Conservation (phyloP, 768 basidiomycete species). For the Tricholoma bakamatsutake region DNA sequence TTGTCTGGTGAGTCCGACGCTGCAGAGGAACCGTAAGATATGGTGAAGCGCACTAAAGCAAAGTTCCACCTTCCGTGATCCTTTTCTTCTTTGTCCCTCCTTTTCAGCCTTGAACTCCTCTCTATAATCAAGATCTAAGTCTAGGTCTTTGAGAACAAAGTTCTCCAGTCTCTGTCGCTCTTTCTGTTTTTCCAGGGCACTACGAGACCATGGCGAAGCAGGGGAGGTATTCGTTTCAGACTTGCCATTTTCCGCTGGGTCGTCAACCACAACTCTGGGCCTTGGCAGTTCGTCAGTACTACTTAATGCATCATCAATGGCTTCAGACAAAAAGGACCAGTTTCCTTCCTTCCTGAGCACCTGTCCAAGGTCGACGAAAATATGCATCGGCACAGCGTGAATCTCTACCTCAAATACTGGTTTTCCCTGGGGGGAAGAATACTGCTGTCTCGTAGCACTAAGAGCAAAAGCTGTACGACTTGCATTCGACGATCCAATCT, state of each 20-base stretch:
- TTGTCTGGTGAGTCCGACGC: slow-evolving; percentile 1
- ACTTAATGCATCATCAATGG: slow-evolving; percentile 7
- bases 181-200: slow-evolving; percentile 22
- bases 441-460: background rate
- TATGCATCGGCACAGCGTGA: slow-evolving; percentile 58
- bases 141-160: slow-evolving; percentile 53
- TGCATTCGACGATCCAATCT: background rate
- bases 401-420: slow-evolving; percentile 28
- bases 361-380: slow-evolving; percentile 65
- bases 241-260: slow-evolving; percentile 17
- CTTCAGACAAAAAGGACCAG: slow-evolving; percentile 44
- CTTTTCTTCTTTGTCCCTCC: background rate
- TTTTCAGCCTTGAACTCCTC: background rate
- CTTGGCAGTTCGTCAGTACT: background rate
- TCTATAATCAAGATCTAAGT: slow-evolving; percentile 45
- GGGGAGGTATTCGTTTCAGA: slow-evolving; percentile 33
- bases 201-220: slow-evolving; percentile 25
- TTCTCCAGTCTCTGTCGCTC: slow-evolving; percentile 40
- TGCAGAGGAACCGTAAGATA: slow-evolving; percentile 7
- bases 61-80: slow-evolving; percentile 1
- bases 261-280: background rate
- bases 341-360: slow-evolving; percentile 32
- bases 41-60: background rate
- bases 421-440: background rate
- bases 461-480: slow-evolving; percentile 5